These are phyloP conservation scores for Aspergillus versicolor DNA, from an alignment of 2,329 filamentous ascomycete species.

Conservation along the genomic window DNA sequence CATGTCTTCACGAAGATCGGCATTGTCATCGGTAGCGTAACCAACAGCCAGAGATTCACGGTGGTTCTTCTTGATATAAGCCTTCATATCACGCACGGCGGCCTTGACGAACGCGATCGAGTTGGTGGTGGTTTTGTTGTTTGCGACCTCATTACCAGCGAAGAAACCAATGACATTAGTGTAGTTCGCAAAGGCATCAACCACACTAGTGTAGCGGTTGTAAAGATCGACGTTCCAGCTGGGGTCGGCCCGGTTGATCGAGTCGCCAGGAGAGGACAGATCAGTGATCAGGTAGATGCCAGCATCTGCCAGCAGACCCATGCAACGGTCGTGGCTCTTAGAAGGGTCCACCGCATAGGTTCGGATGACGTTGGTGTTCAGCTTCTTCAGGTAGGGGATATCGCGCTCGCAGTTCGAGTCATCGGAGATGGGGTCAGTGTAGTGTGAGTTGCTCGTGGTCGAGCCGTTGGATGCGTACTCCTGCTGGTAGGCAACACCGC, in stretches of 20 bases:
- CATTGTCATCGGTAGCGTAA: conserved; percentile 94
- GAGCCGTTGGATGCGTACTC: conserved; percentile 50
- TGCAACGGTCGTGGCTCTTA: conserved; percentile 76
- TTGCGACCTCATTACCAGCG: conserved; percentile 95
- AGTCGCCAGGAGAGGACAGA: conserved; percentile 74
- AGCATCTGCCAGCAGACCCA: conserved; percentile 75
- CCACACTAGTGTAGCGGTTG: conserved; percentile 75
- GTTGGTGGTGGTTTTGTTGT: conserved; percentile 81
- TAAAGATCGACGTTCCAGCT: conserved; percentile 78
- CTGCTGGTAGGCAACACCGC: conserved; percentile 89
- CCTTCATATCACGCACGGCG: conserved; percentile 92
- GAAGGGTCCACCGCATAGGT: conserved; percentile 89
- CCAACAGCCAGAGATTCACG: conserved; percentile 76
- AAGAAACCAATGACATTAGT: conserved; percentile 96
- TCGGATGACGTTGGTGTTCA: conserved; percentile 89
- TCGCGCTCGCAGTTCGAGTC: conserved; percentile 73
- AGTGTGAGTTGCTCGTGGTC: conserved; percentile 47
- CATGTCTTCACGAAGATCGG: conserved; percentile 74
- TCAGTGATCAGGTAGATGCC: conserved; percentile 97
- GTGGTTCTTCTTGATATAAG: conserved; percentile 84
- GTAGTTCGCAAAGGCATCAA: conserved; percentile 80
- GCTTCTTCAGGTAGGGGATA: conserved; percentile 72
- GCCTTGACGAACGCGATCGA: conserved; percentile 97
- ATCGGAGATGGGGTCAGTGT: conserved; percentile 81
- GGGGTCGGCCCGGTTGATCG: conserved; percentile 80